phyloP scores from a whole-genome alignment of 1,284 basidiomycete species.

The Ustilago trichophora region DNA sequence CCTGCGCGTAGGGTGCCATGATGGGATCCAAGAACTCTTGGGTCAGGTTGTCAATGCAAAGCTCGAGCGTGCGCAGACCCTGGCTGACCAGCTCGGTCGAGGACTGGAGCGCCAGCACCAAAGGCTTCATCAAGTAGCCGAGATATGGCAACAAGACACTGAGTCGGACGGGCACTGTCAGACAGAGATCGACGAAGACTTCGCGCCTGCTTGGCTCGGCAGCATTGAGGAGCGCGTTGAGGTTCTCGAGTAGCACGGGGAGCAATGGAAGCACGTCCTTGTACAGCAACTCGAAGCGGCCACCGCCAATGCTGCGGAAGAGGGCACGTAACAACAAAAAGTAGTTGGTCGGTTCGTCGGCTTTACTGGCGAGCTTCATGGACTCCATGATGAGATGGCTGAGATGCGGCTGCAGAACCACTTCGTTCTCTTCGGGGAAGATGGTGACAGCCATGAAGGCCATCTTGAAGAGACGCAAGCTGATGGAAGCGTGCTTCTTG shows the following conservation, averaged over 20 bases:
- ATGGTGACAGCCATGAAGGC: constrained; percentile 88
- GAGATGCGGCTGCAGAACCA: constrained; percentile 89
- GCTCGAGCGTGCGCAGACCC: constrained; percentile 92
- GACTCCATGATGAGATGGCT: constrained; percentile 96
- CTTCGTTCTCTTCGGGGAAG: constrained; percentile 83
- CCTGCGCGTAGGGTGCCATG: constrained; percentile 78
- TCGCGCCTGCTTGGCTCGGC: constrained; percentile 62
- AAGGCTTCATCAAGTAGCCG: constrained; percentile 93
- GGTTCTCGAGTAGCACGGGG: constrained; percentile 94
- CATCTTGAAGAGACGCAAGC: constrained; percentile 94
- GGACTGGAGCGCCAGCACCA: constrained; percentile 87
- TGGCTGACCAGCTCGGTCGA: constrained; percentile 88
- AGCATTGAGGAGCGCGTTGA: constrained; percentile 72
- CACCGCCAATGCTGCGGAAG: constrained; percentile 97
- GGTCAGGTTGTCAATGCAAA: constrained; percentile 99
- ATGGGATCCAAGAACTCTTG: constrained; percentile 98
- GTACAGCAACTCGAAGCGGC: constrained; percentile 92
- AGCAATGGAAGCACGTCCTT: constrained; percentile 95
- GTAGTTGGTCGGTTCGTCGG: constrained; percentile 89
- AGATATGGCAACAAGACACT: constrained; percentile 96
- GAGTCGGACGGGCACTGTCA: constrained; percentile 93
- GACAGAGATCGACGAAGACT: constrained; percentile 89
- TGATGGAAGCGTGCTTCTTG: constrained; percentile 75
- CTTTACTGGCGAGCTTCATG: constrained; percentile 90
- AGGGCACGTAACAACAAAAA: constrained; percentile 92